phyloP scores from a whole-genome alignment of 108 stramenopile species.

The Schizochytrium sp. region DNA sequence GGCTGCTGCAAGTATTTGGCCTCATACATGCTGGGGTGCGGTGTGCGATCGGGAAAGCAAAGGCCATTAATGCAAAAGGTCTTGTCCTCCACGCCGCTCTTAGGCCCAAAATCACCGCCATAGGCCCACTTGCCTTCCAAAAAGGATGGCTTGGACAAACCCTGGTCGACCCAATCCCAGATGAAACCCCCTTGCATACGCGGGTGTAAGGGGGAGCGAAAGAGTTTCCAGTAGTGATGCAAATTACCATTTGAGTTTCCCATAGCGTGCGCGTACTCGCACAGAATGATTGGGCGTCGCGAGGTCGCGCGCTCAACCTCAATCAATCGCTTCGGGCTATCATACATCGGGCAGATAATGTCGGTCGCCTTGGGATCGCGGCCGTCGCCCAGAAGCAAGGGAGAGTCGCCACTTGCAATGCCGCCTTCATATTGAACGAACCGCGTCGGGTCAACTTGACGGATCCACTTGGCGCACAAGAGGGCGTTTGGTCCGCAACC shows the following conservation, averaged over 20 bases:
- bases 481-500: conserved; percentile 65
- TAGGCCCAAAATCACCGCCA: conserved; percentile 84
- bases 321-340: conserved; percentile 50
- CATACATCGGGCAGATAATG: conserved; percentile 91
- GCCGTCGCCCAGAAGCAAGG: conserved; percentile 52
- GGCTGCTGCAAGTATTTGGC: conserved; percentile 75
- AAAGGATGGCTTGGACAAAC: conserved; percentile 32
- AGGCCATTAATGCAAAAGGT: conserved; percentile 91
- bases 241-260: conserved; percentile 83
- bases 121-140: conserved; percentile 56
- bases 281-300: conserved; percentile 80
- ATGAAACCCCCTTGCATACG: conserved; percentile 88
- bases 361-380: conserved; percentile 64
- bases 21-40: conserved; percentile 79
- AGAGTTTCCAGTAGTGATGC: conserved; percentile 72
- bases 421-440: conserved; percentile 67
- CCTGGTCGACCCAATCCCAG: conserved; percentile 95
- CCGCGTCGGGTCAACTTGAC: conserved; percentile 60
- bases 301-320: conserved; percentile 42
- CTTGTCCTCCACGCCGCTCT: conserved; percentile 47
- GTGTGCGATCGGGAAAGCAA: conserved; percentile 69
- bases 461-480: conserved; percentile 45
- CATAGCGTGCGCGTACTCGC: conserved; percentile 92
- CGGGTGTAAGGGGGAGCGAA: conserved; percentile 55
- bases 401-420: conserved; percentile 44